These are phyloP conservation scores for Kwoniella bestiolae DNA, from an alignment of 768 basidiomycete species.

Conservation along the genomic window DNA sequence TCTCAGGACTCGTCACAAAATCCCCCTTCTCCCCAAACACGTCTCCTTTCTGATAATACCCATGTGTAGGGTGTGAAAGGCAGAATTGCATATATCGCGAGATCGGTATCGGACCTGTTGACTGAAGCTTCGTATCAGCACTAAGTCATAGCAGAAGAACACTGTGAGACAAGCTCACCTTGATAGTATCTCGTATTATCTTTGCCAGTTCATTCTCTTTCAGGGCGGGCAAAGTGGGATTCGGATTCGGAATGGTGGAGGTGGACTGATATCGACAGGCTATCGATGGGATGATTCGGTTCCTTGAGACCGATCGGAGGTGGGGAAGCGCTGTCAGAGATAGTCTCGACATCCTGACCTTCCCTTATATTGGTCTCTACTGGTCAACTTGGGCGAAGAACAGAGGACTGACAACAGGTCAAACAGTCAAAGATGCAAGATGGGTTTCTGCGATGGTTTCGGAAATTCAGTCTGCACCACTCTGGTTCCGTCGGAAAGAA, in stretches of 20 bases:
- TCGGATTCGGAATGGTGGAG: slow-evolving; percentile 8
- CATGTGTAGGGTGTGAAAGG: slow-evolving; percentile 82
- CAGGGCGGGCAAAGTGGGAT: slow-evolving; percentile 2
- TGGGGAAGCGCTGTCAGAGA: background rate
- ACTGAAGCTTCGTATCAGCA: slow-evolving; percentile 60
- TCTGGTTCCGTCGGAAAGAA: too few relatives aligned
- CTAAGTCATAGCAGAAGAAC: background rate
- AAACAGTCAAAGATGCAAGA: too few relatives aligned
- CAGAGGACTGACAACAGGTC: too few relatives aligned
- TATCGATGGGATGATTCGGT: background rate
- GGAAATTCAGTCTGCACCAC: too few relatives aligned
- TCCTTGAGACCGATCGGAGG: background rate
- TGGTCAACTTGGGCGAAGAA: too few relatives aligned
- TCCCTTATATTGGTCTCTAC: too few relatives aligned
- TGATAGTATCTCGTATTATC: slow-evolving; percentile 72
- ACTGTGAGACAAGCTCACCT: slow-evolving; percentile 60
- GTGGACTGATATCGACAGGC: slow-evolving; percentile 14
- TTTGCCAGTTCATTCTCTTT: slow-evolving; percentile 63
- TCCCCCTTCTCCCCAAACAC: slow-evolving; percentile 88
- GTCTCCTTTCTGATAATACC: slow-evolving; percentile 81
- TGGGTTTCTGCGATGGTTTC: too few relatives aligned
- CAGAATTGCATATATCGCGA: slow-evolving; percentile 91
- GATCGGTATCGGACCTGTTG: slow-evolving; percentile 85
- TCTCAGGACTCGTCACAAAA: slow-evolving; percentile 96
- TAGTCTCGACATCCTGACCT: background rate